Evolutionary conservation across 345 rosid species (phyloP), one percentile per base, ranked within the genome.

Genomic region (Physaria fendleri): DNA sequence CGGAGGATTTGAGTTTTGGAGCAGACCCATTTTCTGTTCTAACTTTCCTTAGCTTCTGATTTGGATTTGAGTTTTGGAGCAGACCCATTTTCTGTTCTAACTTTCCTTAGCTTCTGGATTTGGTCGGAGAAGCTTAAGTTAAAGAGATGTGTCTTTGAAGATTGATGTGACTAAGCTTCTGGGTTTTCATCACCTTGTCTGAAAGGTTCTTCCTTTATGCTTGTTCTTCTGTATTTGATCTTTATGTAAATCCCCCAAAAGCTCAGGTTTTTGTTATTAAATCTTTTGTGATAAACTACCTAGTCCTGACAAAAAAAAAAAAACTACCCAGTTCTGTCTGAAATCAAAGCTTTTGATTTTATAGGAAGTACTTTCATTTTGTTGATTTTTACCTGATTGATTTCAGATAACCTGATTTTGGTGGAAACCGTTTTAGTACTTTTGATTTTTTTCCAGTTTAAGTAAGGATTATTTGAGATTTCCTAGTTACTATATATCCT

Each of bases 1-100:
- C 35, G 68, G 63, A 62, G 20, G 45, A 46, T 39, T 56, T 1
- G 64, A 70, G 69, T 62, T 56, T 40, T 39, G 20, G 13, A 48
- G 32, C 52, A 70, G 49, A 62, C 64, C 33, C 74, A 62, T 69
- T 22, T 62, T 55, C 40, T 62, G 32, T 44, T 32, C 16, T 49
- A 30, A 34, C 50, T 56, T 46, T n/a, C n/a, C n/a, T n/a, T n/a
- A n/a, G n/a, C n/a, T n/a, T n/a, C n/a, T n/a, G n/a, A n/a, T n/a
- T n/a, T n/a, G n/a, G n/a, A n/a, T n/a, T 56, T 1, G 64, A 70
- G 69, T 62, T 56, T 40, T 39, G 20, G 13, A 48, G 32, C 52
- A 70, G 49, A 62, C 64, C 33, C 74, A 62, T 69, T 22, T 62
- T 55, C 40, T 62, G 32, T 44, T 32, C 16, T 49, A 30, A 34